phyloP scores from a whole-genome alignment of 495 filamentous ascomycete genomes.

The Annulohypoxylon maeteangense region DNA sequence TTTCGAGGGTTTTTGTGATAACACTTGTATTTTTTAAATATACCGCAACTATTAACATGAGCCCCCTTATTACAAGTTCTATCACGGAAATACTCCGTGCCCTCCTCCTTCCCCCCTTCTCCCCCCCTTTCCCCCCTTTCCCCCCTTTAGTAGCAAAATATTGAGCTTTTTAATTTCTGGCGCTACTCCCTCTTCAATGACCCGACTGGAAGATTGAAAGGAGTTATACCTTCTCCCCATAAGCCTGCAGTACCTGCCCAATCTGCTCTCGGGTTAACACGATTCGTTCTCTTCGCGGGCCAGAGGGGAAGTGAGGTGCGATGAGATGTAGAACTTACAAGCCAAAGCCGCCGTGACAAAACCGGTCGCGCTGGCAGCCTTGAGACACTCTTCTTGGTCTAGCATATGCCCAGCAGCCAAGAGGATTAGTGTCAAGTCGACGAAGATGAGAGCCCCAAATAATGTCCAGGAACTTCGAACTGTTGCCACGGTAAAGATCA shows the following conservation, averaged over 20 bases:
- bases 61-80: no score
- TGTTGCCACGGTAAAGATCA: conserved; percentile 5
- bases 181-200: conserved; percentile 3
- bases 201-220: not conserved
- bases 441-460: conserved; percentile 1
- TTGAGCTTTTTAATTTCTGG: no score
- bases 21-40: no score
- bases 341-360: not conserved
- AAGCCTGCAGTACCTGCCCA: conserved; percentile 4
- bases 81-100: no score
- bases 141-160: no score
- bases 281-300: no score
- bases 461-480: conserved; percentile 1
- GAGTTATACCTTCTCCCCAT: conserved; percentile 7
- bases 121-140: no score
- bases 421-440: conserved; percentile 6
- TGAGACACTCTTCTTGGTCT: not conserved
- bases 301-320: not conserved
- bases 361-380: conserved; percentile 5
- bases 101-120: no score
- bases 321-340: not conserved
- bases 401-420: conserved; percentile 4
- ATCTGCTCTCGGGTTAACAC: conserved; percentile 6
- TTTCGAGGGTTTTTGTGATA: no score
- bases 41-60: no score